phyloP scores from a whole-genome alignment of 192 early-diverging fungal genomes.

The Mycoemilia scoparia region DNA sequence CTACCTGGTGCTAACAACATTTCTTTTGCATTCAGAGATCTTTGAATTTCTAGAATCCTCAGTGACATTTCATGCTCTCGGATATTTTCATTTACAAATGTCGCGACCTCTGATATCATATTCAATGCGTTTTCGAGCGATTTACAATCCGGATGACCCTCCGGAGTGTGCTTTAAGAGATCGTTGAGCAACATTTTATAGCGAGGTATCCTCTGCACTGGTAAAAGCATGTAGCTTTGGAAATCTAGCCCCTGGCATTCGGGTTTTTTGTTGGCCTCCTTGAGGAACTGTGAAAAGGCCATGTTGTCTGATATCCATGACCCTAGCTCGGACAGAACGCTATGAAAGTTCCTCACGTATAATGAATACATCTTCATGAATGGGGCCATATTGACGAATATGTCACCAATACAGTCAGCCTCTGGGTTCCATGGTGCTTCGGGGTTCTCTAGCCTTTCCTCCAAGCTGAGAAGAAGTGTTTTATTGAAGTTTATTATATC shows the following conservation, averaged over 20 bases:
- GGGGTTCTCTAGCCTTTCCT: slow-evolving; percentile 29
- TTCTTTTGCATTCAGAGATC: slow-evolving; percentile 44
- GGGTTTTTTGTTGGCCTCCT: slow-evolving; percentile 15
- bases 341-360: slow-evolving; percentile 33
- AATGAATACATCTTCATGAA: slow-evolving; percentile 35
- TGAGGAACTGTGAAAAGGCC: slow-evolving; percentile 20
- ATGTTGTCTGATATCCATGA: slow-evolving; percentile 12
- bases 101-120: slow-evolving; percentile 41
- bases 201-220: slow-evolving; percentile 27
- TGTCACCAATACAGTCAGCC: slow-evolving; percentile 22
- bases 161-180: slow-evolving; percentile 31
- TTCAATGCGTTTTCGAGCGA: slow-evolving; percentile 19
- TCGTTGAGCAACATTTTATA: slow-evolving; percentile 34
- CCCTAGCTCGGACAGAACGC: slow-evolving; percentile 23
- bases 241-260: slow-evolving; percentile 30
- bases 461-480: slow-evolving; percentile 36
- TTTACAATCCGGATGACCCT: slow-evolving; percentile 21
- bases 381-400: slow-evolving; percentile 24
- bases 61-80: slow-evolving; percentile 58
- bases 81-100: slow-evolving; percentile 62
- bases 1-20: slow-evolving; percentile 52
- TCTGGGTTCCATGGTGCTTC: slow-evolving; percentile 18
- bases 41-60: slow-evolving; percentile 51
- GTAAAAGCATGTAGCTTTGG: slow-evolving; percentile 30
- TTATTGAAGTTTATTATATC: slow-evolving; percentile 41